Conservation (phyloP, 1,284 basidiomycete species). For the Flammula alnicola region DNA sequence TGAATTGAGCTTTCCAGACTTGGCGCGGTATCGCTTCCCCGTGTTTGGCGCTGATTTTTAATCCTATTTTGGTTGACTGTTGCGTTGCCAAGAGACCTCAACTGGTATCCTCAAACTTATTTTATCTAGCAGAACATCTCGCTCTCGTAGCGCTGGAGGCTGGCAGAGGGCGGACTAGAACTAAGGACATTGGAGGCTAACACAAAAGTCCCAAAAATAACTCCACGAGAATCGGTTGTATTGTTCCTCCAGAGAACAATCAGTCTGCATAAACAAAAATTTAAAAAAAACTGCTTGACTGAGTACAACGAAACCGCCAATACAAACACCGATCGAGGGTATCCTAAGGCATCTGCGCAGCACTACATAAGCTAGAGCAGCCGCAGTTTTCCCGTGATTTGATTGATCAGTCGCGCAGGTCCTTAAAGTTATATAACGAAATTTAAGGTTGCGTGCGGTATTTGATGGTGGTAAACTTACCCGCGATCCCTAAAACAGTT, state of each 20-base stretch:
- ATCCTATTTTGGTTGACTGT: background rate
- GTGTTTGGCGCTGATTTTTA: constrained; percentile 37
- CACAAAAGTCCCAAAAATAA: too few species aligned
- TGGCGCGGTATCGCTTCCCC: constrained; percentile 24
- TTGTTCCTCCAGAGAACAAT: too few species aligned
- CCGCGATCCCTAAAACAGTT: constrained; percentile 86
- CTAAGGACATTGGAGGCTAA: background rate
- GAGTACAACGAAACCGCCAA: too few species aligned
- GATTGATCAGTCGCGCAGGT: constrained; percentile 77
- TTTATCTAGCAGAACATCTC: background rate
- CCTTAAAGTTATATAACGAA: constrained; percentile 39
- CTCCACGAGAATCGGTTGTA: too few species aligned
- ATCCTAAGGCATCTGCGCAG: background rate
- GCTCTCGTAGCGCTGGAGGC: background rate
- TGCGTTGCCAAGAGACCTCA: background rate
- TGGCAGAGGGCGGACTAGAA: background rate
- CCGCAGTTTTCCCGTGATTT: constrained; percentile 81
- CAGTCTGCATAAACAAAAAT: too few species aligned
- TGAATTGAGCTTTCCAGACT: constrained; percentile 20
- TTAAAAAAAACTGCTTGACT: too few species aligned
- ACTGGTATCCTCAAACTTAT: background rate
- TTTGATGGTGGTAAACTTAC: constrained; percentile 40
- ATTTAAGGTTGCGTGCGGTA: background rate
- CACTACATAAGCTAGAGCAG: constrained; percentile 50
- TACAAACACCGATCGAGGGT: background rate